A percentile compares a stretch with the other conserved stretches of the same genome.
phyloP scores from a whole-genome alignment of 192 early-diverging fungal genomes.

The Backusella sp. region DNA sequence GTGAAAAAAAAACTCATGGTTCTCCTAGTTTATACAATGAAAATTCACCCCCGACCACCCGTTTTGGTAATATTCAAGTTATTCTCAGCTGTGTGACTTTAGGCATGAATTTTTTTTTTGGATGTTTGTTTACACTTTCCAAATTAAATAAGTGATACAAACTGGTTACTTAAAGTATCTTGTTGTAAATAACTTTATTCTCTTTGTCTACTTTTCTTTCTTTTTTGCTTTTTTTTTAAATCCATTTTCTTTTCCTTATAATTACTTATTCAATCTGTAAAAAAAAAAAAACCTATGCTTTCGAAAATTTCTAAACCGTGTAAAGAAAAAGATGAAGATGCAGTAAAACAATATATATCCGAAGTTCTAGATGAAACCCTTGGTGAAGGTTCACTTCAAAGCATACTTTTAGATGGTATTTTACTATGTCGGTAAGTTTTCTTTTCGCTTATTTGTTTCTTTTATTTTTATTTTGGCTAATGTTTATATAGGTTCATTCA shows the following conservation, averaged over 20 bases:
- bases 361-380: not conserved
- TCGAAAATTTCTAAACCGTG: not conserved
- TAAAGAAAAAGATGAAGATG: conserved; percentile 8
- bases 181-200: conserved; percentile 3
- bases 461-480: not conserved
- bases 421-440: conserved; percentile 66
- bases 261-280: not conserved
- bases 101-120: not conserved
- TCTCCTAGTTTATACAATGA: too few species aligned
- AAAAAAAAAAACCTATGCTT: not conserved
- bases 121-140: not conserved
- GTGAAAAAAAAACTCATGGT: too few species aligned
- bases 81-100: not conserved
- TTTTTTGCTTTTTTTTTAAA: not conserved
- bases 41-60: not conserved
- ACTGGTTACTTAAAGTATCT: not conserved
- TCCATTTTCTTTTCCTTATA: not conserved
- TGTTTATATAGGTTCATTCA: conserved; percentile 1
- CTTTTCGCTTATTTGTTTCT: not conserved
- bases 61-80: not conserved
- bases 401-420: conserved; percentile 71
- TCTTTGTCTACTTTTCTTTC: not conserved
- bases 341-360: conserved; percentile 3
- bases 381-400: conserved; percentile 49
- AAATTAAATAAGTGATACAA: not conserved